Evolutionary conservation across 768 basidiomycete genomes (phyloP).

Genomic region (Macrolepiota albuminosa): DNA sequence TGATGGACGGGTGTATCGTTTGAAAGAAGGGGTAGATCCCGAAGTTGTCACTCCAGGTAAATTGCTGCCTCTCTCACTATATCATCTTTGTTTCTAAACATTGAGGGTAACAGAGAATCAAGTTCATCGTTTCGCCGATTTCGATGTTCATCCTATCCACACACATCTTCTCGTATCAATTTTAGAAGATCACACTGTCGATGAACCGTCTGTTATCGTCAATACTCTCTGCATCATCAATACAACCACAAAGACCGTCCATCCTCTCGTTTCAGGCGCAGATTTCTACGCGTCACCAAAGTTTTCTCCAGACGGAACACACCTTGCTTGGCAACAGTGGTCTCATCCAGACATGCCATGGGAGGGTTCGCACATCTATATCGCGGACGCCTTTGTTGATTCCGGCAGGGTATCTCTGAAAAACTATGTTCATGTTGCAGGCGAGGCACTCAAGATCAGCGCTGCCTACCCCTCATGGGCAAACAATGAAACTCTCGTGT

Average conservation of each 20-base stretch:
- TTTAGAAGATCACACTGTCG: constrained; percentile 66
- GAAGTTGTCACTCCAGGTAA: constrained; percentile 62
- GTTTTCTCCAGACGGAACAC: constrained; percentile 20
- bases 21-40: constrained; percentile 28
- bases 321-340: constrained; percentile 23
- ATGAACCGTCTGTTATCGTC: constrained; percentile 43
- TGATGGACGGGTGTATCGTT: constrained; percentile 46
- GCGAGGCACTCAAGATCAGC: constrained; percentile 43
- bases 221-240: constrained; percentile 58
- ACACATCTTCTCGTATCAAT: constrained; percentile 54
- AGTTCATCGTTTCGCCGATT: constrained; percentile 58
- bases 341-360: constrained; percentile 25
- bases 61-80: constrained; percentile 7
- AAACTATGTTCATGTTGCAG: constrained; percentile 43
- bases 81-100: neutral
- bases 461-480: constrained; percentile 61
- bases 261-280: constrained; percentile 46
- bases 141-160: constrained; percentile 50
- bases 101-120: constrained; percentile 32
- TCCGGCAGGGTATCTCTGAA: constrained; percentile 25
- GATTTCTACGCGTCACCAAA: constrained; percentile 66
- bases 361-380: constrained; percentile 23
- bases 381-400: constrained; percentile 39
- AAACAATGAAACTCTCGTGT: constrained; percentile 50
- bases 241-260: constrained; percentile 35